A percentile compares a stretch with the other conserved stretches of the same genome.
phyloP scores from a whole-genome alignment of 2,329 filamentous ascomycete species.

The Calonectria naviculata region DNA sequence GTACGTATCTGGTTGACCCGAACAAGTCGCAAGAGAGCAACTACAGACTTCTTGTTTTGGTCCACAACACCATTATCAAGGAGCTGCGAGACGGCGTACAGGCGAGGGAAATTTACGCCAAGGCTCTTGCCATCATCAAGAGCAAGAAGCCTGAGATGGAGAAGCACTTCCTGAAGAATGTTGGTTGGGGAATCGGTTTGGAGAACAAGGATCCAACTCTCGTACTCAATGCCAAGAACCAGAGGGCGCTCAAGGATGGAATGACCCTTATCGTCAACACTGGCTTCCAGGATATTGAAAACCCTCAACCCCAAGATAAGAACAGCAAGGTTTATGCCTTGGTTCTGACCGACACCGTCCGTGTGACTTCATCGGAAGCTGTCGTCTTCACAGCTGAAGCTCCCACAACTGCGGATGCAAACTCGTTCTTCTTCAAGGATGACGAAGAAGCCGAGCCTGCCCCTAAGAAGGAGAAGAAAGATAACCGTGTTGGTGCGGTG shows the following conservation, averaged over 20 bases:
- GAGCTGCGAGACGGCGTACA: conserved; percentile 87
- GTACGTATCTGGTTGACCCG: conserved; percentile 96
- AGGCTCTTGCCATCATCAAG: conserved; percentile 83
- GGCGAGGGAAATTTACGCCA: conserved; percentile 92
- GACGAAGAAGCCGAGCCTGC: conserved; percentile 88
- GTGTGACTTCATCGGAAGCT: conserved; percentile 81
- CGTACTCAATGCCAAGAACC: conserved; percentile 88
- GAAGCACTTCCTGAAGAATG: conserved; percentile 92
- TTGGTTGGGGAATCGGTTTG: conserved; percentile 92
- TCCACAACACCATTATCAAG: conserved; percentile 92
- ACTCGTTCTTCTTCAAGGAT: conserved; percentile 99
- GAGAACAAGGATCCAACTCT: conserved; percentile 89
- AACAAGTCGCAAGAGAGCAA: conserved; percentile 96
- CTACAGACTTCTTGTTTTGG: conserved; percentile 86
- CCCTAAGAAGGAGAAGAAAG: conserved; percentile 92
- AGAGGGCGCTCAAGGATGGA: conserved; percentile 86
- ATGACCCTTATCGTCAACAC: conserved; percentile 96
- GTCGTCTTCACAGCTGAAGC: conserved; percentile 95
- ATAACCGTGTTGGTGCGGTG: conserved; percentile 84
- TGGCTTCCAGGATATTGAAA: conserved; percentile 89
- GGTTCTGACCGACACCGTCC: conserved; percentile 91
- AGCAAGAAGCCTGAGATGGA: conserved; percentile 95
- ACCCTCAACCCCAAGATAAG: conserved; percentile 88
- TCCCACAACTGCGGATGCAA: conserved; percentile 89
- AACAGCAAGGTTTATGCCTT: conserved; percentile 90